A percentile compares a stretch with the other conserved stretches of the same genome.
These are phyloP conservation scores for Chytriomyces sp. DNA, from an alignment of 192 early-diverging fungal species.

Conservation along the genomic window DNA sequence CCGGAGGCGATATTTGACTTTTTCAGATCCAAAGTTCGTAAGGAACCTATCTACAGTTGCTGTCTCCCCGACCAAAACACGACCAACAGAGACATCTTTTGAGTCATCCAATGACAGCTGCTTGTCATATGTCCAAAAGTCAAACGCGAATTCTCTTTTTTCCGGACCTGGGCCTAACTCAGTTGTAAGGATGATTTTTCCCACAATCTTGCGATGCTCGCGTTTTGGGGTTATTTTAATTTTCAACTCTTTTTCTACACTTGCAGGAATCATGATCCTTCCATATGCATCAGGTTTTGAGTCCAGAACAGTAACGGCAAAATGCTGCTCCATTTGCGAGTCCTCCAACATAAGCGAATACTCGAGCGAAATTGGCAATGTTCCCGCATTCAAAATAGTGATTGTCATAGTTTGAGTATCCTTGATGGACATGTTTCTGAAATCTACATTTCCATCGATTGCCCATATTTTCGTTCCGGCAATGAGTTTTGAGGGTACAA, in stretches of 20 bases:
- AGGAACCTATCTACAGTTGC: constrained; percentile 37
- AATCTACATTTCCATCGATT: constrained; percentile 39
- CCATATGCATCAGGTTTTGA: constrained; percentile 3
- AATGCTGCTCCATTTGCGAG: constrained; percentile 8
- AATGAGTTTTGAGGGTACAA: constrained; percentile 38
- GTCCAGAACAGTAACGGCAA: constrained; percentile 16
- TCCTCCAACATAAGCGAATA: constrained; percentile 35
- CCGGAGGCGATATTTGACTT: constrained; percentile 49
- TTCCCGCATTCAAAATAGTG: constrained; percentile 49
- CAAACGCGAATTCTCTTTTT: constrained; percentile 33
- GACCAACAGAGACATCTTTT: constrained; percentile 50
- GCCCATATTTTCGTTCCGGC: constrained; percentile 48
- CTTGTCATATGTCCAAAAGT: constrained; percentile 52
- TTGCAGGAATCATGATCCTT: constrained; percentile 17
- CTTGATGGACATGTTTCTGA: constrained; percentile 53
- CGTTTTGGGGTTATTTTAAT: constrained; percentile 37
- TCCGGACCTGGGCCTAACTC: constrained; percentile 43
- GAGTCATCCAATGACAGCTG: constrained; percentile 50
- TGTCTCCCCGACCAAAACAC: constrained; percentile 54
- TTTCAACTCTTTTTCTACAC: constrained; percentile 29
- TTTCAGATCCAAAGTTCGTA: constrained; percentile 51
- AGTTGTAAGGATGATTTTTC: constrained; percentile 41
- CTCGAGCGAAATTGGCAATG: constrained; percentile 50
- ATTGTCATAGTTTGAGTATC: constrained; percentile 45
- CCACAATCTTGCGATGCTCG: constrained; percentile 29